phyloP scores from a whole-genome alignment of 139 green algal species.

The Parachlorella kessleri region DNA sequence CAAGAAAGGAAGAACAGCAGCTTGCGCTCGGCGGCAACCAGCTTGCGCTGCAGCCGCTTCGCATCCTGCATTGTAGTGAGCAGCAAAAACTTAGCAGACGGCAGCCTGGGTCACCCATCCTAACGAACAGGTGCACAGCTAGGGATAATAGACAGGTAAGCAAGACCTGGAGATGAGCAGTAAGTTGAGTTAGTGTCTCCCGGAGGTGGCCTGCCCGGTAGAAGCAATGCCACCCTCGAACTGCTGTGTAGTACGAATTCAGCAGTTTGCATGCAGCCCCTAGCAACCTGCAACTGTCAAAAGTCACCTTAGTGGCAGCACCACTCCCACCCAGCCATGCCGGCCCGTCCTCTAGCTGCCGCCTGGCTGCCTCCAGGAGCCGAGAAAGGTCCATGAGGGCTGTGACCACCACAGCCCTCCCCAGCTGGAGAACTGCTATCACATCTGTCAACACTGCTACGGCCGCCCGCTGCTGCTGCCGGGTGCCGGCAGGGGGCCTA shows the following conservation, averaged over 20 bases:
- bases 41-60: slow-evolving; percentile 11
- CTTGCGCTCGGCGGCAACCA: slow-evolving; percentile 54
- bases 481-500: slow-evolving; percentile 7
- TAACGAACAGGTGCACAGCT: too few species aligned
- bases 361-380: slow-evolving; percentile 32
- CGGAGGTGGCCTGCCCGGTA: too few species aligned
- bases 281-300: too few species aligned
- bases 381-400: slow-evolving; percentile 50
- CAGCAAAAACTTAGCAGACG: background rate
- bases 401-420: slow-evolving; percentile 39
- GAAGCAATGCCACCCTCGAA: too few species aligned
- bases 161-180: too few species aligned
- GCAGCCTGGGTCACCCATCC: too few species aligned
- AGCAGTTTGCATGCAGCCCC: too few species aligned
- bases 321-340: too few species aligned
- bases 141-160: too few species aligned
- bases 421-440: slow-evolving; percentile 34
- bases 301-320: too few species aligned
- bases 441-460: slow-evolving; percentile 53
- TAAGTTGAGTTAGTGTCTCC: too few species aligned
- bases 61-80: background rate
- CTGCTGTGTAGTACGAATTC: too few species aligned
- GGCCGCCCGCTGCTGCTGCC: slow-evolving; percentile 11
- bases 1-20: slow-evolving; percentile 62
- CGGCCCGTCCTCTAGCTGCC: background rate